Base-by-base conservation (phyloP, 768 basidiomycete genomes). In the Tulasnella calospora region DNA sequence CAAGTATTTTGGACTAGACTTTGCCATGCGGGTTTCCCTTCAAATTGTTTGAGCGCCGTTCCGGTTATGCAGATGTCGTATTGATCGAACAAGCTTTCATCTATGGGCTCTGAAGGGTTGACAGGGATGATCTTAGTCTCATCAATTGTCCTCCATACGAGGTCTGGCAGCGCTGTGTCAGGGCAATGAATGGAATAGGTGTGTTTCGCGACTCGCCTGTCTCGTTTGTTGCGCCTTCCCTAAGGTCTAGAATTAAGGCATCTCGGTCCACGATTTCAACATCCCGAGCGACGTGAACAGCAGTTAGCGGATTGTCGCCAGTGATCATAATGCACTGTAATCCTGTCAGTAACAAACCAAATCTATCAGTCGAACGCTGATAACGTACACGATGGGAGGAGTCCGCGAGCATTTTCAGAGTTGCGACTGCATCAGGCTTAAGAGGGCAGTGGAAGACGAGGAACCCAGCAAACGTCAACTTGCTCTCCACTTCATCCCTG, bases 11-110 rank as follows among this genome's bases (percentile, higher is more conserved):
- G 94, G 2, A 98, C 93, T 70, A 99, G 92, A 79, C 89, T 87
- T 73, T 88, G 88, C 92, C 92, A 95, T n/a, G 87, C 86, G 9
- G 92, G 88, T 19, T 85, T 85, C n/a, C 86, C 83, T 81, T 92
- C 91, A 85, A 90, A 96, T 81, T 96, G 95, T 83, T 92, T 94
- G 86, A 99, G 88, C 6, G 98, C 98, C 21, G 92, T 90, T 70
- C 98, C 98, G 3, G 98, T 99, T 81, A 99, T 89, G 84, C 98
- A 99, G 80, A 99, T 95, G 84, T 99, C 98, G 85, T 96, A 99
- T 73, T 92, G 84, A 71, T 92, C 88, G 81, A 98, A 92, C 19
- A 99, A 87, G 0, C 89, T 86, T 51, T 84, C 83, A 84, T 99
- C 96, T 70, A 98, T 84, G 0, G 95, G 94, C 77, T 92, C 86